Conservation (phyloP, 441 rosid species). For the Adansonia grandidieri region DNA sequence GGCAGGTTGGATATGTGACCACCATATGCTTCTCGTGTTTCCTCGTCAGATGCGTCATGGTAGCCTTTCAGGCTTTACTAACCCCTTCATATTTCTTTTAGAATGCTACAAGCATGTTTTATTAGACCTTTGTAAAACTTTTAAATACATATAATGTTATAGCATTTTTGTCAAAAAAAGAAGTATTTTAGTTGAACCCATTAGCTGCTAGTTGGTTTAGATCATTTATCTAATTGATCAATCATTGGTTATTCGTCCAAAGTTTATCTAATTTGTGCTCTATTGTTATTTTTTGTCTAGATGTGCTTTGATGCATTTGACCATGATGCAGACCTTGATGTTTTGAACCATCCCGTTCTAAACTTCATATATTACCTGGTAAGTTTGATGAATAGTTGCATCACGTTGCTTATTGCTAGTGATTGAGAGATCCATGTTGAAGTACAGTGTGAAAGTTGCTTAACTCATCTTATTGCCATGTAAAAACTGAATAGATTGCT, state of each 20-base stretch:
- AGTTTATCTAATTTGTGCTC: constrained; percentile 18
- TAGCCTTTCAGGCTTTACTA: constrained; percentile 36
- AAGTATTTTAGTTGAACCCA: constrained; percentile 3
- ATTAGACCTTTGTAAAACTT: neutral
- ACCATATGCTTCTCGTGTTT: constrained; percentile 88
- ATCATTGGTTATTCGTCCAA: neutral
- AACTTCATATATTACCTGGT: constrained; percentile 85
- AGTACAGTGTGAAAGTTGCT: constrained; percentile 3
- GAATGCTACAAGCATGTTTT: constrained; percentile 14
- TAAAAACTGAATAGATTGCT: neutral
- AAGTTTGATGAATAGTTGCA: constrained; percentile 33
- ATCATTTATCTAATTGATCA: neutral
- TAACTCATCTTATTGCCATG: constrained; percentile 2
- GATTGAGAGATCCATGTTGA: neutral
- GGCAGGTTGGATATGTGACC: constrained; percentile 94
- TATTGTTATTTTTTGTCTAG: constrained; percentile 40
- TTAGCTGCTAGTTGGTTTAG: constrained; percentile 8
- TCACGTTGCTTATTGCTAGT: constrained; percentile 18
- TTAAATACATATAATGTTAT: neutral
- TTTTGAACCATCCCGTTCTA: constrained; percentile 79
- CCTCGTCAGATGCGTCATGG: constrained; percentile 88
- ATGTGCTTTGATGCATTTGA: constrained; percentile 87
- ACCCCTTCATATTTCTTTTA: neutral
- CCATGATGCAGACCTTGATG: constrained; percentile 76
- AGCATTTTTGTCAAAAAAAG: neutral